Evolutionary conservation across 2,329 filamentous ascomycete genomes (phyloP), one percentile per base, ranked within the genome.

Genomic region (Calonectria honghensis): DNA sequence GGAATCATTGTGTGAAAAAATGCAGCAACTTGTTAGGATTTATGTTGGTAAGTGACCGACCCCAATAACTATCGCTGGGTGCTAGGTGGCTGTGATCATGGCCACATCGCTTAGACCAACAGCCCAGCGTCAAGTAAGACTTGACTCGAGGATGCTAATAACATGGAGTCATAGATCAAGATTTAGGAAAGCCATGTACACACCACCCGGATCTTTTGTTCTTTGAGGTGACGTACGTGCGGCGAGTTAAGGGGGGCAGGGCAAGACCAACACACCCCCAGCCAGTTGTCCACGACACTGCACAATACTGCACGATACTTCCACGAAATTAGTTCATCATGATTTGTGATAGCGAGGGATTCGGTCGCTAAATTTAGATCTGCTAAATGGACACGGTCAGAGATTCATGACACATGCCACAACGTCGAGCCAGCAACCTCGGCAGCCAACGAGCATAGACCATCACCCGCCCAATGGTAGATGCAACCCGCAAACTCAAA

Each of bases 131-230:
- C 29, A 9, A 70, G 45, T 24, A 70, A 57, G 35, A n/a, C 59
- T 4, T 14, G n/a, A 18, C 24, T 29, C 11, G 13, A 35, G 9
- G 35, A 65, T 20, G 27, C 45, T 41, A 57, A 59, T 18, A 39
- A 59, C 18, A 59, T 32, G 18, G 27, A 37, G 14, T 59, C 24
- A 5, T 57, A 35, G 11, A 18, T 9, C 16, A 50, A 24, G 45
- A 75, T 77, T 6, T 10, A 29, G n/a, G 0, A 7, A 74, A 2
- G 51, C 70, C 20, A 29, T 61, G 4, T 63, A 77, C 37, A 76
- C 45, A 72, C 73, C 52, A 45, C 73, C 0, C 71, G 76, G 1
- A 64, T 68, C 7, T 20, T 13, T 29, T 79, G 10, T 70, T 73
- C 65, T 27, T 68, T 57, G 35, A 27, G 35, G 27, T 11, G n/a